Base-by-base conservation (phyloP, 108 stramenopile genomes). In the Epithemia pelagica region DNA sequence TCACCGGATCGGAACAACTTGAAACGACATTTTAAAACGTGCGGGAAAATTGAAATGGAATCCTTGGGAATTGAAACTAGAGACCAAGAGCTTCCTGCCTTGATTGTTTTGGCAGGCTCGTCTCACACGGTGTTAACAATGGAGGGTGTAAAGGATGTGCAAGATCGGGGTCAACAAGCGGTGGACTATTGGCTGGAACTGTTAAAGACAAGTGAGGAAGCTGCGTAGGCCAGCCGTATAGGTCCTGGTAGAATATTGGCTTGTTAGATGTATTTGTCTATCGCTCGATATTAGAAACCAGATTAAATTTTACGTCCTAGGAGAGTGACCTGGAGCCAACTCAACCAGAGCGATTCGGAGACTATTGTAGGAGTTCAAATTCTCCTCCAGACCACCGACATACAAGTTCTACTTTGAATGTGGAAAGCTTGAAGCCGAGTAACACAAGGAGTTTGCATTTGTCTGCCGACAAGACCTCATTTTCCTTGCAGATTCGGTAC, bases 391-490 rank as follows among this genome's bases (percentile, higher is more conserved):
- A 78, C 88, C 89, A 93, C n/a, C 84, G 77, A 66, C 87, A 88
- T 18, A 88, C 79, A 46, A 95, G 78, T 52, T 82, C 68, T 30
- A 95, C 90, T 28, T 72, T 76, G 69, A 96, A 94, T 54, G 79
- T 77, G 21, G 91, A 83, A 25, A 94, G 29, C 66, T 90, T 87
- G 63, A 89, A 79, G 31, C 87, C 92, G 68, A 95, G 86, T 65
- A 96, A 94, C 10, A 85, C 79, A 64, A 98, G 78, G 20, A 93
- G 76, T 77, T 95, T 98, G 68, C 95, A 96, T 51, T 91, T 80
- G 59, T 96, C 96, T 5, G 95, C 91, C 33, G 73, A 80, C 26
- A 98, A 62, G 20, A 80, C 82, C 70, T 88, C 81, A 22, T 96
- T 96, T 81, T 88, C 77, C 59, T 90, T 91, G 77, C 95, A 96